Evolutionary conservation across 495 filamentous ascomycete species (phyloP).

Genomic region (Talaromyces borbonicus): DNA sequence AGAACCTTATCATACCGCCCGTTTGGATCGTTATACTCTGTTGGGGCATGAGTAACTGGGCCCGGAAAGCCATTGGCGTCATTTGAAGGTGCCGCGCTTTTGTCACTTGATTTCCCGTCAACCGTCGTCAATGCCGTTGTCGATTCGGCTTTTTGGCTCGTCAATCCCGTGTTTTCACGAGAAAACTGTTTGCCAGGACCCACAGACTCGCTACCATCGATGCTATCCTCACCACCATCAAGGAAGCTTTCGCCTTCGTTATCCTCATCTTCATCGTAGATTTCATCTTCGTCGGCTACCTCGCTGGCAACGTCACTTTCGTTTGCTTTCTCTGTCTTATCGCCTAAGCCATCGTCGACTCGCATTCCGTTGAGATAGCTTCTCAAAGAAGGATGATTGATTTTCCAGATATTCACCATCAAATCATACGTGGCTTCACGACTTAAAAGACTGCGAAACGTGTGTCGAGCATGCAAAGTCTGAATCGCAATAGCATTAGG

Average conservation of each 20-base stretch:
- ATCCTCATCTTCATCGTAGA: constrained; percentile 74
- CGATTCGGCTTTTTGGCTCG: constrained; percentile 19
- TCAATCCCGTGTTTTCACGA: constrained; percentile 59
- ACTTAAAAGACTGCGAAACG: constrained; percentile 90
- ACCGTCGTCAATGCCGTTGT: constrained; percentile 17
- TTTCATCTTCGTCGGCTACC: constrained; percentile 51
- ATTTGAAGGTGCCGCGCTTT: constrained; percentile 37
- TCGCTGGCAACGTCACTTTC: constrained; percentile 47
- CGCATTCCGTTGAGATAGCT: constrained; percentile 81
- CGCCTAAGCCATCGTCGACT: constrained; percentile 67
- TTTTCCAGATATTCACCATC: constrained; percentile 96
- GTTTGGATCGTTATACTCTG: constrained; percentile 66
- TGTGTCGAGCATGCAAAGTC: constrained; percentile 86
- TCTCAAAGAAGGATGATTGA: constrained; percentile 82
- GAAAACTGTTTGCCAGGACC: constrained; percentile 43
- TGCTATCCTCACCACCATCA: constrained; percentile 49
- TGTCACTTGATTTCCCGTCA: constrained; percentile 43
- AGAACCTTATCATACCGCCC: constrained; percentile 76
- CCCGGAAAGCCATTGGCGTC: constrained; percentile 64
- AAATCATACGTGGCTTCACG: constrained; percentile 95
- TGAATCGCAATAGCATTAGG: constrained; percentile 97
- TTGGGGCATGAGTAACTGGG: constrained; percentile 70
- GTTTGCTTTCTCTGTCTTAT: constrained; percentile 82
- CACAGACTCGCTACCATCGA: constrained; percentile 49
- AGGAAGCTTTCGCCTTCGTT: constrained; percentile 51